phyloP scores from a whole-genome alignment of 352 stramenopile species.

The Blastocystis sp. region DNA sequence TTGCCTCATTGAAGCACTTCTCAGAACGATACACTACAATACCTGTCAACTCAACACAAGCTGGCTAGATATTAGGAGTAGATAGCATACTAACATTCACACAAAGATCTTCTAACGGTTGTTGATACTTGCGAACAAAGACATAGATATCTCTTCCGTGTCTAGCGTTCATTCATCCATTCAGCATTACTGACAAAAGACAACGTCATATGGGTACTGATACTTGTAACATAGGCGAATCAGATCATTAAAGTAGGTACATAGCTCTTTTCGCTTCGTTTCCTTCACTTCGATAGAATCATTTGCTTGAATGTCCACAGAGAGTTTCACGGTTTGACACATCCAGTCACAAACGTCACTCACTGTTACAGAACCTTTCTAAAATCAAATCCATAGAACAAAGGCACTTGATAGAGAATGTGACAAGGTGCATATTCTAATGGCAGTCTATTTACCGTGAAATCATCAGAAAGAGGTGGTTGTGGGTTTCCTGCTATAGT shows the following conservation, averaged over 20 bases:
- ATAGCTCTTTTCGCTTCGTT: neutral
- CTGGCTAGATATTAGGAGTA: neutral
- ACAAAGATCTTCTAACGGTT: neutral
- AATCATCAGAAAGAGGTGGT: neutral
- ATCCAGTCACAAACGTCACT: conserved; percentile 15
- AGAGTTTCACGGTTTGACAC: conserved; percentile 33
- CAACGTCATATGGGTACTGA: conserved; percentile 9
- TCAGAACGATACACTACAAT: conserved; percentile 49
- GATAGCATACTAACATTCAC: neutral
- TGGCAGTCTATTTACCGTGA: conserved; percentile 14
- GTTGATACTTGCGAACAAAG: conserved; percentile 32
- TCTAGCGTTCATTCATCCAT: neutral
- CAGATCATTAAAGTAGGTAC: conserved; percentile 17
- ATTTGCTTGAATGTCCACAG: neutral
- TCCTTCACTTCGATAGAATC: neutral
- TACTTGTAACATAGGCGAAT: conserved; percentile 5
- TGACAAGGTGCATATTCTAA: neutral
- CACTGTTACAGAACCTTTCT: neutral
- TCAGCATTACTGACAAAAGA: conserved; percentile 19
- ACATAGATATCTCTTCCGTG: conserved; percentile 41
- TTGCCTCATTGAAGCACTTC: conserved; percentile 8
- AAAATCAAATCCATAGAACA: neutral
- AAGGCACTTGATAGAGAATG: neutral
- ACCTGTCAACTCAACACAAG: conserved; percentile 43
- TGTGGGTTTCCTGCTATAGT: neutral